Evolutionary conservation across 192 early-diverging fungal genomes (phyloP).

Genomic region (Glomus cerebriforme): DNA sequence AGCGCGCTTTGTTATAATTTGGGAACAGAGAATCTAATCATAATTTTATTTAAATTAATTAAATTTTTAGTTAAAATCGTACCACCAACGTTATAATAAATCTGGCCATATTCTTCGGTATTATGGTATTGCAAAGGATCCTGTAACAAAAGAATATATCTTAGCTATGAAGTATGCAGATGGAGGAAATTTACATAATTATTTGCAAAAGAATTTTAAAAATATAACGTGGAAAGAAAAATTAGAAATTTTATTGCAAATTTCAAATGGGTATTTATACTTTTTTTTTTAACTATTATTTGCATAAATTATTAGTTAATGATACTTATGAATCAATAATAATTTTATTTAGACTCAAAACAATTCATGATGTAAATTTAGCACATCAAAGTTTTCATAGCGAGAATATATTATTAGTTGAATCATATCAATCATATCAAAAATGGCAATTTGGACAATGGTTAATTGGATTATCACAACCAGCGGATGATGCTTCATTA

Average conservation of each 20-base stretch:
- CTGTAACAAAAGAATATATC: background rate
- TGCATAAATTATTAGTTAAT: background rate
- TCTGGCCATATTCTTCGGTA: background rate
- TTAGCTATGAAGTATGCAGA: background rate
- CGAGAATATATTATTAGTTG: background rate
- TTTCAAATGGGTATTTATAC: background rate
- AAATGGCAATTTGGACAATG: background rate
- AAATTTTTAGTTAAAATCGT: background rate
- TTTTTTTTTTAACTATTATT: no score
- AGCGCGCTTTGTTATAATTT: no score
- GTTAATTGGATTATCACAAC: background rate
- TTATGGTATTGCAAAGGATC: conserved; percentile 7
- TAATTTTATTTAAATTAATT: background rate
- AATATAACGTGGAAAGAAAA: conserved; percentile 11
- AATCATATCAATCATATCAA: no score
- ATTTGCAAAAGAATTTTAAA: background rate
- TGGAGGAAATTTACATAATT: background rate
- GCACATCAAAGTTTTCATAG: no score
- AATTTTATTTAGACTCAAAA: background rate
- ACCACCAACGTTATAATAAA: background rate
- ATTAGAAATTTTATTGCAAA: background rate
- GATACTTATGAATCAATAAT: background rate
- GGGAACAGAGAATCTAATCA: no score
- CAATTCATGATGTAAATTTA: no score
- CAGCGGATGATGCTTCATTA: no score